These are phyloP conservation scores for Podospora australis DNA, from an alignment of 495 filamentous ascomycete genomes.

Conservation along the genomic window DNA sequence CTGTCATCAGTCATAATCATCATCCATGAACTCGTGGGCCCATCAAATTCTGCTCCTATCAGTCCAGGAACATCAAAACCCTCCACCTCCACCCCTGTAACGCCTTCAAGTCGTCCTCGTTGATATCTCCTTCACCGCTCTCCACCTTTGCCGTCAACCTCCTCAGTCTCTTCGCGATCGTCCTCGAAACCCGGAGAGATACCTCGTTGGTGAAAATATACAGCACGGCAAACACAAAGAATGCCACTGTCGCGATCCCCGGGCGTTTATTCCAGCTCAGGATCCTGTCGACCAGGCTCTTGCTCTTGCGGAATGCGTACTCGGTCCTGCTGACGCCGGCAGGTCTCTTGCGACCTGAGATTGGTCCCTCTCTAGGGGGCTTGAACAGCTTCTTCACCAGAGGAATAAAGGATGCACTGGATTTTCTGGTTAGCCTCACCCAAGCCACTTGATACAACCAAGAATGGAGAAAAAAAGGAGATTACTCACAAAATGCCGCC, in stretches of 20 bases:
- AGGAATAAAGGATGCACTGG: conserved; percentile 38
- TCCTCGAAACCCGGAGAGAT: conserved; percentile 35
- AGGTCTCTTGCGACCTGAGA: conserved; percentile 19
- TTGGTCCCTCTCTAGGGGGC: conserved; percentile 19
- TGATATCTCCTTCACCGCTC: conserved; percentile 31
- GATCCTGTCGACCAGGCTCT: conserved; percentile 36
- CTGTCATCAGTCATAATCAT: not conserved
- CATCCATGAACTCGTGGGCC: no score
- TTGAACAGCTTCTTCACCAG: conserved; percentile 37
- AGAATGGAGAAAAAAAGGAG: not conserved
- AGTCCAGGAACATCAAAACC: conserved; percentile 34
- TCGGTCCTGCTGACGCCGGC: conserved; percentile 27
- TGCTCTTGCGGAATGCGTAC: conserved; percentile 40
- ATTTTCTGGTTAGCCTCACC: not conserved
- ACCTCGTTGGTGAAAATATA: conserved; percentile 46
- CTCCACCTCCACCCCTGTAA: conserved; percentile 43
- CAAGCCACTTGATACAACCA: not conserved
- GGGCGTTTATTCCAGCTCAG: conserved; percentile 30
- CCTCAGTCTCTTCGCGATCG: conserved; percentile 34
- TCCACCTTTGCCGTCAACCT: conserved; percentile 36
- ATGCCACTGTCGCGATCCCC: conserved; percentile 37
- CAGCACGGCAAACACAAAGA: conserved; percentile 40
- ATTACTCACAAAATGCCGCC: conserved; percentile 35
- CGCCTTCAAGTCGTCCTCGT: conserved; percentile 34
- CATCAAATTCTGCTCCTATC: no score